Evolutionary conservation across 2,329 filamentous ascomycete species (phyloP).

Genomic region (Botrytis galanthina): DNA sequence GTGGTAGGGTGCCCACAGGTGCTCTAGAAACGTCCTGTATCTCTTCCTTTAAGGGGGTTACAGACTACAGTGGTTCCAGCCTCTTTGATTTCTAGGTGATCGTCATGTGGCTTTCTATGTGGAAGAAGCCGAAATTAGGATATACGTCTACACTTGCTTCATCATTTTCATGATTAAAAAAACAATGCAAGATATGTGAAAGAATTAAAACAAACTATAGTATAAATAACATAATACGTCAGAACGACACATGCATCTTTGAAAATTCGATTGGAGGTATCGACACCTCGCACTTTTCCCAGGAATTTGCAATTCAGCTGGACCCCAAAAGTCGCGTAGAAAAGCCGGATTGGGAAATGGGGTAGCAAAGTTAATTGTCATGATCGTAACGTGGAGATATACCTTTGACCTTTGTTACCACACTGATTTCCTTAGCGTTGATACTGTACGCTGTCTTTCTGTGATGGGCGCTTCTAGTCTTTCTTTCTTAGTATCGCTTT

Average conservation of each 20-base stretch:
- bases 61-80: constrained; percentile 12
- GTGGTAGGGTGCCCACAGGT: neutral
- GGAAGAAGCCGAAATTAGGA: constrained; percentile 1
- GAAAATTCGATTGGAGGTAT: neutral
- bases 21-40: neutral
- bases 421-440: neutral
- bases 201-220: neutral
- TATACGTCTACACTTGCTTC: neutral
- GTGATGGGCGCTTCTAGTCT: constrained; percentile 13
- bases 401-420: constrained; percentile 1
- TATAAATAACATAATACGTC: neutral
- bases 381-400: constrained; percentile 21
- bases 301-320: constrained; percentile 17
- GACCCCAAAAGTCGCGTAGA: constrained; percentile 21
- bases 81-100: constrained; percentile 3
- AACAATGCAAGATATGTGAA: neutral
- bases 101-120: constrained; percentile 7
- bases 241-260: neutral
- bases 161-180: neutral
- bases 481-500: neutral
- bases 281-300: constrained; percentile 7
- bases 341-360: constrained; percentile 12
- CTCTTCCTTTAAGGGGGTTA: constrained; percentile 5
- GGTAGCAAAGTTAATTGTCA: neutral
- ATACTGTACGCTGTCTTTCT: neutral